phyloP scores from a whole-genome alignment of 345 rosid genomes.

The Euphorbia peplus region DNA sequence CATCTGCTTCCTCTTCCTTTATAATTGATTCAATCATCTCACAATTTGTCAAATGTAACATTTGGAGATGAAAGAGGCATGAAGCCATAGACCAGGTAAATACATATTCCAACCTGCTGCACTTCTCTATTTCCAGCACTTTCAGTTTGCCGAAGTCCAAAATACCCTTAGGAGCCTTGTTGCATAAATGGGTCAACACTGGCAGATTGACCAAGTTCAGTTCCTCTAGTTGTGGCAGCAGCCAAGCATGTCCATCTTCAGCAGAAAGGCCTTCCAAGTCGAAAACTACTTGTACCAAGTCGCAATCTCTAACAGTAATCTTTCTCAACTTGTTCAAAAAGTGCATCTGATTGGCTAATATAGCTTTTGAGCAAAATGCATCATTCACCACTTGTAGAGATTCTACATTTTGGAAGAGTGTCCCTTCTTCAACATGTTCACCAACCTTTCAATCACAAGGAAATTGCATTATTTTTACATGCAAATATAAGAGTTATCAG shows the following conservation, averaged over 20 bases:
- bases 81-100: not conserved
- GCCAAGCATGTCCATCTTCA: too few relatives aligned
- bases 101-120: not conserved
- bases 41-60: too few relatives aligned
- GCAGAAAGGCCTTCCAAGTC: not conserved
- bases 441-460: not conserved
- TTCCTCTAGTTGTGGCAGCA: too few relatives aligned
- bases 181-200: constrained; percentile 4
- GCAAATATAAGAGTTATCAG: too few relatives aligned
- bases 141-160: not conserved
- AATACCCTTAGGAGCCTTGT: not conserved
- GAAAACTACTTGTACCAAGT: not conserved
- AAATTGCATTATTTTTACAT: too few relatives aligned
- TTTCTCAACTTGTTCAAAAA: not conserved
- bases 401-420: not conserved
- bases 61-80: not conserved
- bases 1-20: not conserved
- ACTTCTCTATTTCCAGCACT: not conserved
- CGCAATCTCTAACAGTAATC: not conserved
- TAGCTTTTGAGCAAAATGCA: not conserved
- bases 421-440: not conserved
- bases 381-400: not conserved
- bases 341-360: not conserved
- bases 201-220: not conserved
- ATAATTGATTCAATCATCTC: too few relatives aligned